Evolutionary conservation across 176 grass and related monocot species (phyloP).

Genomic region (Neostapfia colusana): DNA sequence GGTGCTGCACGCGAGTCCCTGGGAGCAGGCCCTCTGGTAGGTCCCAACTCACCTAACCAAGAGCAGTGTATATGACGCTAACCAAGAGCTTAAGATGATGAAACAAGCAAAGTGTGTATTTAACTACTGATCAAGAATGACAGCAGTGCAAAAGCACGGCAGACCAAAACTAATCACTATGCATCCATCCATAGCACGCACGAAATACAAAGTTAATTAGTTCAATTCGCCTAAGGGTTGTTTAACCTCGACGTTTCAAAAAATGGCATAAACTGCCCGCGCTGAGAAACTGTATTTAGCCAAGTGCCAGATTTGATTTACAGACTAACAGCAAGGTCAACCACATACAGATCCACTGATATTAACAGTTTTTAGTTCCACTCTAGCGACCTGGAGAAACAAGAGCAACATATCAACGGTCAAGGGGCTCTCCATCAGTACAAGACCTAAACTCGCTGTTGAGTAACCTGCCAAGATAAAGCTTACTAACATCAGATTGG

Average conservation of each 20-base stretch:
- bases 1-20: no score
- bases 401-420: not conserved
- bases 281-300: not conserved
- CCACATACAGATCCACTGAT: constrained; percentile 28
- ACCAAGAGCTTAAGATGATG: not conserved
- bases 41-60: not conserved
- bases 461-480: constrained; percentile 30
- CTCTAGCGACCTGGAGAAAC: constrained; percentile 22
- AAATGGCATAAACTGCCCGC: not conserved
- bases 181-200: not conserved
- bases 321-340: constrained; percentile 1
- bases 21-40: no score
- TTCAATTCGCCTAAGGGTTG: not conserved
- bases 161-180: not conserved
- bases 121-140: not conserved
- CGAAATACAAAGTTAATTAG: not conserved
- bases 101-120: not conserved
- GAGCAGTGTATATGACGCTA: not conserved
- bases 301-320: constrained; percentile 35
- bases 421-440: not conserved
- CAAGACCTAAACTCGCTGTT: constrained; percentile 5
- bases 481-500: constrained; percentile 9
- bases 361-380: constrained; percentile 20
- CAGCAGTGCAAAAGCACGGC: not conserved
- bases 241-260: not conserved